Percentiles rank a stretch among this genome's conserved stretches.
Evolutionary conservation across 352 stramenopile genomes (phyloP).

Genomic region (Globisporangium polare): DNA sequence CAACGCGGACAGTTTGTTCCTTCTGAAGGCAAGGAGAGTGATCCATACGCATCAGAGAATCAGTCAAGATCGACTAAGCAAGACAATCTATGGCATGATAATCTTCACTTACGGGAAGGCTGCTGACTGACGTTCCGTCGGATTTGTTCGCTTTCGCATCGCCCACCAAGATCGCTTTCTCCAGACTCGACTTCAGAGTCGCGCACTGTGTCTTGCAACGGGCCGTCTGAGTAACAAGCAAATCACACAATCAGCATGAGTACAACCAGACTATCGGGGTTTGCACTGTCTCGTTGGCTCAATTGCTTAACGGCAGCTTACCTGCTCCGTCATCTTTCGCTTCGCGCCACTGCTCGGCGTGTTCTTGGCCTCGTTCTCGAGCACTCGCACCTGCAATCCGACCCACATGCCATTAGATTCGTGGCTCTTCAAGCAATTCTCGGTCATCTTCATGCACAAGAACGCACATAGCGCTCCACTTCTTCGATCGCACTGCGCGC

Average conservation of each 20-base stretch:
- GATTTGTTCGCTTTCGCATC: conserved; percentile 31
- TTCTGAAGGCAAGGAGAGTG: conserved; percentile 18
- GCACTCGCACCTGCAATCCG: conserved; percentile 40
- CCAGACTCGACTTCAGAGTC: conserved; percentile 41
- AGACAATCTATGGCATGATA: neutral
- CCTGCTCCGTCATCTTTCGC: conserved; percentile 45
- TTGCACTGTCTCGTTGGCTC: neutral
- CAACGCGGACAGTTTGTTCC: conserved; percentile 41
- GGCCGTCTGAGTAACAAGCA: conserved; percentile 15
- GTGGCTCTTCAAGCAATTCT: neutral
- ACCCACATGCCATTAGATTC: neutral
- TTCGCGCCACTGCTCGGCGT: conserved; percentile 24
- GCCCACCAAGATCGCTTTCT: conserved; percentile 53
- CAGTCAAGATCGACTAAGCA: neutral
- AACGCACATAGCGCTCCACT: conserved; percentile 68
- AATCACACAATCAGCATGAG: neutral
- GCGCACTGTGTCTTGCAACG: conserved; percentile 49
- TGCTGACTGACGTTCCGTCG: neutral
- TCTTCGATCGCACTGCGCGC: conserved; percentile 50
- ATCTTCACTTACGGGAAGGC: conserved; percentile 4
- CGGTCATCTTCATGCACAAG: too few relatives aligned
- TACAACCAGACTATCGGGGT: too few relatives aligned
- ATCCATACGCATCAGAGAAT: neutral
- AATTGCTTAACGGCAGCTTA: neutral
- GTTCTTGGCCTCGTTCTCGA: conserved; percentile 57